Evolutionary conservation across 2,329 filamentous ascomycete species (phyloP).

Genomic region (Paecilomyces sp.): DNA sequence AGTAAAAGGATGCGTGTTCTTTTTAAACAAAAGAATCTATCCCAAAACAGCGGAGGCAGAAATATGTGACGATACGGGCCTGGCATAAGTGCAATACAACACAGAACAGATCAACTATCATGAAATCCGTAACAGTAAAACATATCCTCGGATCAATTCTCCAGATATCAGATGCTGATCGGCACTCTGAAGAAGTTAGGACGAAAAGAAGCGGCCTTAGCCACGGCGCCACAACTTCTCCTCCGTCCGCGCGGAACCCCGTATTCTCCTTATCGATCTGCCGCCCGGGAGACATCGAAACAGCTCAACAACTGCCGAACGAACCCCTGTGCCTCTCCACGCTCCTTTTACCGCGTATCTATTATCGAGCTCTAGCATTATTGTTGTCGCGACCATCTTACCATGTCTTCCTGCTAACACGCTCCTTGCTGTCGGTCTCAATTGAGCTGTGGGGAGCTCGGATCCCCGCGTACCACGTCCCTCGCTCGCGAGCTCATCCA

Average conservation of each 20-base stretch:
- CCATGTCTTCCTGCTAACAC: neutral
- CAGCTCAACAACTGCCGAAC: neutral
- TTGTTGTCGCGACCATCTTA: neutral
- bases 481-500: neutral
- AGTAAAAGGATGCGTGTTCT: neutral
- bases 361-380: neutral
- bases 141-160: neutral
- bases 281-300: neutral
- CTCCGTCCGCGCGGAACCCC: neutral
- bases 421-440: neutral
- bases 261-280: neutral
- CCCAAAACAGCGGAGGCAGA: too few species aligned
- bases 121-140: neutral
- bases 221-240: neutral
- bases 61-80: too few species aligned
- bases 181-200: neutral
- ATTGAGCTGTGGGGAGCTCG: neutral
- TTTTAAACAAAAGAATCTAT: too few species aligned
- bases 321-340: neutral
- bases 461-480: constrained; percentile 1
- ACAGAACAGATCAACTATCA: neutral
- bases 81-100: too few species aligned
- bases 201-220: neutral
- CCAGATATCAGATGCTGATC: neutral
- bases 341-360: neutral